phyloP scores from a whole-genome alignment of 345 rosid genomes.

The Syzygium jambos region DNA sequence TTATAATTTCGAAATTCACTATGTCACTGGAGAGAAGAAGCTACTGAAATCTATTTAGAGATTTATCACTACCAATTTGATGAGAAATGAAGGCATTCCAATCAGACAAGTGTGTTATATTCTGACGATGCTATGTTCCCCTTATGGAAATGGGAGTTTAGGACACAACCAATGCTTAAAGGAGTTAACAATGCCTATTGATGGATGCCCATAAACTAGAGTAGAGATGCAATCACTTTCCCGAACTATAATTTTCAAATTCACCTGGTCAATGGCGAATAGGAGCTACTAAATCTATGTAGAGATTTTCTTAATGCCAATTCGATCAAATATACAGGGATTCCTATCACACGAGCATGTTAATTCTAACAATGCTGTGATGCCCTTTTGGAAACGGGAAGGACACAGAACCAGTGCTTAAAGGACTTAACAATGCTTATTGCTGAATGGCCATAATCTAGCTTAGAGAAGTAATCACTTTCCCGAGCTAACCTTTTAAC shows the following conservation, averaged over 20 bases:
- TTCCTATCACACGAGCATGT: background rate
- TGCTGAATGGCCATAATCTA: background rate
- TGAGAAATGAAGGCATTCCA: background rate
- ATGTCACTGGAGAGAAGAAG: background rate
- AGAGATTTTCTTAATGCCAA: background rate
- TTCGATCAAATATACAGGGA: background rate
- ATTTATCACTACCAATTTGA: background rate
- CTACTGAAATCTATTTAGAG: background rate
- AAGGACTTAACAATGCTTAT: background rate
- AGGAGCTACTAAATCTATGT: background rate
- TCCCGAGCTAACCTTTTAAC: background rate
- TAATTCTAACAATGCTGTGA: background rate
- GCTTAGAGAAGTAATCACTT: background rate
- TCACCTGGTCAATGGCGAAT: background rate
- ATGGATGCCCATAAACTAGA: background rate
- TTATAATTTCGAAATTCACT: background rate
- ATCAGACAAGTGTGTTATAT: background rate
- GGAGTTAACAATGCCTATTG: background rate
- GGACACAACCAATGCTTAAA: background rate
- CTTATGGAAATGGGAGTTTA: background rate
- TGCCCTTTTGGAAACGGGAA: background rate
- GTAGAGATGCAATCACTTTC: background rate
- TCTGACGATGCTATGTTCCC: background rate
- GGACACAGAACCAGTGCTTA: background rate
- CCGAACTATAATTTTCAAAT: background rate